Evolutionary conservation across 257 asterid genomes (phyloP).

Genomic region (Vinca minor): DNA sequence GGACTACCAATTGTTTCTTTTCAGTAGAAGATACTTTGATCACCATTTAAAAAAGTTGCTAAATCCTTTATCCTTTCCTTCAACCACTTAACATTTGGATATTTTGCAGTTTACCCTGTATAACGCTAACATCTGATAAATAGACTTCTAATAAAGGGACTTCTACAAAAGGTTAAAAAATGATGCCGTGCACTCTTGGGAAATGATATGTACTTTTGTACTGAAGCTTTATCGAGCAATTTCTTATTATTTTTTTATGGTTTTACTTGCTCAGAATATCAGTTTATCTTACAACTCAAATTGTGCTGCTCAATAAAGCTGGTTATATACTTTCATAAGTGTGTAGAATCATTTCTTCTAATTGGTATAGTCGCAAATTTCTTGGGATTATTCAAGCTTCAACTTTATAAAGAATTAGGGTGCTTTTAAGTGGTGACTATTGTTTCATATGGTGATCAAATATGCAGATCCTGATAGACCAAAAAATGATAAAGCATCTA

Average conservation of each 20-base stretch:
- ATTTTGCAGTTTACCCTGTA: not conserved
- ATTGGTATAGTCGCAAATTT: not conserved
- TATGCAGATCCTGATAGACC: constrained; percentile 97
- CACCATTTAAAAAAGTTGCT: not conserved
- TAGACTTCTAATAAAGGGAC: no score
- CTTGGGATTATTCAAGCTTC: not conserved
- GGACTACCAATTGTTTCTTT: not conserved
- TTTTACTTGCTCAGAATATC: not conserved
- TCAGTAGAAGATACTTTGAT: not conserved
- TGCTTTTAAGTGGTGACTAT: not conserved
- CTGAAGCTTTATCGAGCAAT: not conserved
- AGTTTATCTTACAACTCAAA: not conserved
- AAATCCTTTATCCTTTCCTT: not conserved
- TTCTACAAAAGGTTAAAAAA: not conserved
- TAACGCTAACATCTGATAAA: not conserved
- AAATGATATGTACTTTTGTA: no score
- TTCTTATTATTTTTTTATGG: not conserved
- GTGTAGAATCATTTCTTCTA: not conserved
- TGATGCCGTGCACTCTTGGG: not conserved
- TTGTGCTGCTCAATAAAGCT: not conserved
- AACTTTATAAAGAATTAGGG: not conserved
- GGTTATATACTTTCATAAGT: not conserved
- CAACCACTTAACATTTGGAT: not conserved
- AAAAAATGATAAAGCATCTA: constrained; percentile 95
- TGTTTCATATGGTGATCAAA: constrained; percentile 7